phyloP scores from a whole-genome alignment of 768 basidiomycete species.

The Amanita muscaria region DNA sequence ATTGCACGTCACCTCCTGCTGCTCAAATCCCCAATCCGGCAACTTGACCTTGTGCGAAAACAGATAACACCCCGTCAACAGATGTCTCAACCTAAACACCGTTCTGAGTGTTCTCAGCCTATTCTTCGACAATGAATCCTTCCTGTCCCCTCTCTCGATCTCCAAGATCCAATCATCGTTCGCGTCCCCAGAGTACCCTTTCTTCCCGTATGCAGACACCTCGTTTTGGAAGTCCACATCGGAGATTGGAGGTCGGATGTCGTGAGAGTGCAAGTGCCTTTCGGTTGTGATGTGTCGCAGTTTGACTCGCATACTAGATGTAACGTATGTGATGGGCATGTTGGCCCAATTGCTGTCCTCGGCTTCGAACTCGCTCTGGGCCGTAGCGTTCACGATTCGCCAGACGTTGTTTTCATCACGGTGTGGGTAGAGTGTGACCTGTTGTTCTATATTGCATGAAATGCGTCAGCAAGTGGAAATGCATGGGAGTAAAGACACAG shows the following conservation, averaged over 20 bases:
- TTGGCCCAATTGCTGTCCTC: too few relatives aligned
- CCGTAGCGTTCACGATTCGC: slow-evolving; percentile 73
- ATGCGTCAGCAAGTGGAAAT: slow-evolving; percentile 1
- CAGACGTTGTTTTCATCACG: slow-evolving; percentile 95
- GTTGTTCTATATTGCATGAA: slow-evolving; percentile 66
- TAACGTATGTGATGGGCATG: slow-evolving; percentile 54
- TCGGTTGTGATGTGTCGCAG: slow-evolving; percentile 73
- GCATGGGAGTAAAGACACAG: background rate
- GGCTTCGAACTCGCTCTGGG: slow-evolving; percentile 37
- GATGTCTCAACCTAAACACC: slow-evolving; percentile 75
- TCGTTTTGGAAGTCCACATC: slow-evolving; percentile 99
- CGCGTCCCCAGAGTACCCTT: slow-evolving; percentile 76
- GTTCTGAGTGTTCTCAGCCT: slow-evolving; percentile 75
- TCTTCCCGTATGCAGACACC: slow-evolving; percentile 88
- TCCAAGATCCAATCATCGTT: slow-evolving; percentile 94
- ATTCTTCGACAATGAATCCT: slow-evolving; percentile 58
- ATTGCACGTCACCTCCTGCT: slow-evolving; percentile 99
- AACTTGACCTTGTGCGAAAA: slow-evolving; percentile 98
- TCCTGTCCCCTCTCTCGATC: slow-evolving; percentile 59
- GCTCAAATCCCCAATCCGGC: slow-evolving; percentile 96
- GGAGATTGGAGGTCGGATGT: slow-evolving; percentile 86
- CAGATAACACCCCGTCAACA: slow-evolving; percentile 87
- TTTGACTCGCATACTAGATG: slow-evolving; percentile 62
- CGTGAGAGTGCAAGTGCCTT: slow-evolving; percentile 91
- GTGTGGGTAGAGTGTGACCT: slow-evolving; percentile 98